These are phyloP conservation scores for Botrytis elliptica DNA, from an alignment of 2,329 filamentous ascomycete genomes.

Conservation along the genomic window DNA sequence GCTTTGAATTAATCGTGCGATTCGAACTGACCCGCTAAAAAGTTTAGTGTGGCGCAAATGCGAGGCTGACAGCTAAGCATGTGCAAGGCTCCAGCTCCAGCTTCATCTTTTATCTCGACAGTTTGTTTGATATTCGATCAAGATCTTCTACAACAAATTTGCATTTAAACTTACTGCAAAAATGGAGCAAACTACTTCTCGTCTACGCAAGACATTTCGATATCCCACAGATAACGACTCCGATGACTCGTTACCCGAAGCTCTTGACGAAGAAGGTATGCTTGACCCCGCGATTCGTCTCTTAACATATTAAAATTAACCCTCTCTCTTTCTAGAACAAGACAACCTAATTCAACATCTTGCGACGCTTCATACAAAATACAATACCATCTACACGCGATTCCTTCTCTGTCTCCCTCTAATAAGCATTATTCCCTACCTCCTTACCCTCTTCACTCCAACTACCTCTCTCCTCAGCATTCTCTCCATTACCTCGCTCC, in stretches of 20 bases:
- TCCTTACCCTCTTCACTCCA: conserved; percentile 47
- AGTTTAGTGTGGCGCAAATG: conserved; percentile 24
- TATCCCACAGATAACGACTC: conserved; percentile 64
- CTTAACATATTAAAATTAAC: conserved; percentile 27
- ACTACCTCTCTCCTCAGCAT: conserved; percentile 44
- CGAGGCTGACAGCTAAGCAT: conserved; percentile 12
- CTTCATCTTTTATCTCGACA: background rate
- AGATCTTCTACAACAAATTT: background rate
- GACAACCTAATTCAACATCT: conserved; percentile 60
- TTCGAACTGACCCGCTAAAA: conserved; percentile 21
- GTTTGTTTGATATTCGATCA: background rate
- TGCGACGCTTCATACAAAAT: conserved; percentile 52
- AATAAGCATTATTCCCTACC: conserved; percentile 55
- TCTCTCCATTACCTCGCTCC: conserved; percentile 62
- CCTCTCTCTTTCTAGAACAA: conserved; percentile 50
- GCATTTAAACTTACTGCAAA: background rate
- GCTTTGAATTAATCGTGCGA: conserved; percentile 17
- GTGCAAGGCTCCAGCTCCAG: conserved; percentile 6
- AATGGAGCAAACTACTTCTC: conserved; percentile 46
- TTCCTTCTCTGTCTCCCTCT: conserved; percentile 61
- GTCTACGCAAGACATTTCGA: conserved; percentile 73
- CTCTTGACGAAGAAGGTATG: conserved; percentile 73
- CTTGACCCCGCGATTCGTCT: background rate
- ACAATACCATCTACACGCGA: conserved; percentile 57
- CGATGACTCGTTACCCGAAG: conserved; percentile 54